These are phyloP conservation scores for Discostella stelligera DNA, from an alignment of 352 stramenopile genomes.

Conservation along the genomic window DNA sequence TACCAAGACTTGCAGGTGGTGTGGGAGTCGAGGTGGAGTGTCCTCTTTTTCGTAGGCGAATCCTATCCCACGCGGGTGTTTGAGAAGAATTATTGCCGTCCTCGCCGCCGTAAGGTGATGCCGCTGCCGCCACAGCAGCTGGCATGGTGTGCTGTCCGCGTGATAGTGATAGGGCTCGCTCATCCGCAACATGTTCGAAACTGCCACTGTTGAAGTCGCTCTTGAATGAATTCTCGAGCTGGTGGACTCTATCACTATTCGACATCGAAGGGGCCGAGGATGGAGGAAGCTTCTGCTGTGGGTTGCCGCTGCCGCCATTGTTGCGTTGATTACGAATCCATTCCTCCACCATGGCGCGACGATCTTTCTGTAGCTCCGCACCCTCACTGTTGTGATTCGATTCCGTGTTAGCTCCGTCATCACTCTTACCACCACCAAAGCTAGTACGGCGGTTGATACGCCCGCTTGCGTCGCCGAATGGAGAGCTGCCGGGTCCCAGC, in stretches of 20 bases:
- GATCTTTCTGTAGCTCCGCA: conserved; percentile 47
- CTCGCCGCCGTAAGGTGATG: conserved; percentile 5
- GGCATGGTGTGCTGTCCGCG: not conserved
- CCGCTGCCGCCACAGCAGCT: not conserved
- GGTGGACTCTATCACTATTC: not conserved
- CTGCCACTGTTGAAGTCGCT: too few species aligned
- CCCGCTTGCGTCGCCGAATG: conserved; percentile 23
- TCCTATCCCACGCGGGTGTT: conserved; percentile 33
- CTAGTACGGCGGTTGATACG: conserved; percentile 33
- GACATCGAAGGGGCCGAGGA: conserved; percentile 9
- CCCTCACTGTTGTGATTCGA: not conserved
- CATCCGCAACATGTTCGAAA: too few species aligned
- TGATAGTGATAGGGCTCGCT: not conserved
- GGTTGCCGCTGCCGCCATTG: not conserved
- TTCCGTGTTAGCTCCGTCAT: not conserved
- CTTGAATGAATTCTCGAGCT: not conserved
- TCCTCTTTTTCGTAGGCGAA: conserved; percentile 24
- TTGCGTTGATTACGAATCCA: conserved; percentile 56
- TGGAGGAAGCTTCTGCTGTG: conserved; percentile 1
- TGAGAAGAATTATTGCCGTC: conserved; percentile 12
- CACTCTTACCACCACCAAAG: conserved; percentile 13
- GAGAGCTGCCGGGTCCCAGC: conserved; percentile 12
- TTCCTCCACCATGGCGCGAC: conserved; percentile 66
- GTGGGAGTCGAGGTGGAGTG: not conserved
- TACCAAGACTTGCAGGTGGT: not conserved